A percentile compares a stretch with the other conserved stretches of the same genome.
phyloP scores from a whole-genome alignment of 2,329 filamentous ascomycete species.

The Pezicula carpinea region DNA sequence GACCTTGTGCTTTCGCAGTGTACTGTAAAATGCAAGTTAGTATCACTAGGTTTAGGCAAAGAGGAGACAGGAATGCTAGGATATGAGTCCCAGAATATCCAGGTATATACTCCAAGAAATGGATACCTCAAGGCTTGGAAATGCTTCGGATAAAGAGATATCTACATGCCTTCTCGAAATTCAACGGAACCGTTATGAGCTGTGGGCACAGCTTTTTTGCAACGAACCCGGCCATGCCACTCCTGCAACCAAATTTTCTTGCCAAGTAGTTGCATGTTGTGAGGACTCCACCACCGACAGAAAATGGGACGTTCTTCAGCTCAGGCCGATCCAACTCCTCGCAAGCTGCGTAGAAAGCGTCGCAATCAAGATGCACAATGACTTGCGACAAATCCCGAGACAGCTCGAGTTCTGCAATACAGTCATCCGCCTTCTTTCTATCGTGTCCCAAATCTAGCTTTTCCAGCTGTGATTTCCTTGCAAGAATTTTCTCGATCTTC shows the following conservation, averaged over 20 bases:
- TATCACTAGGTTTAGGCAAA: too few species aligned
- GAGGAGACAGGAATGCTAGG: too few species aligned
- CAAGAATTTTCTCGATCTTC: slow-evolving; percentile 78
- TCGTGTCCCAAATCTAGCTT: slow-evolving; percentile 70
- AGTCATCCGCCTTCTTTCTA: slow-evolving; percentile 71
- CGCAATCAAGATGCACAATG: slow-evolving; percentile 91
- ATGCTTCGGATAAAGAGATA: too few species aligned
- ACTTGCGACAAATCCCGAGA: slow-evolving; percentile 76
- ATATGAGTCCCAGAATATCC: too few species aligned
- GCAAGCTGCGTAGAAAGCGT: slow-evolving; percentile 95
- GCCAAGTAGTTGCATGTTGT: slow-evolving; percentile 82
- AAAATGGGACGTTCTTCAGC: slow-evolving; percentile 81
- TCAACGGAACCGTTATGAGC: slow-evolving; percentile 75
- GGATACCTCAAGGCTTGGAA: too few species aligned
- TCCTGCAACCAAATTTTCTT: slow-evolving; percentile 82
- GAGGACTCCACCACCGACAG: slow-evolving; percentile 69
- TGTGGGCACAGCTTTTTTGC: slow-evolving; percentile 90
- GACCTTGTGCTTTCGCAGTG: slow-evolving; percentile 68
- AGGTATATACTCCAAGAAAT: too few species aligned
- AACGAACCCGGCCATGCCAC: slow-evolving; percentile 94
- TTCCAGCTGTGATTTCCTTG: slow-evolving; percentile 71
- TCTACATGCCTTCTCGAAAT: slow-evolving; percentile 64
- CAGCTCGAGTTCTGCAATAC: slow-evolving; percentile 74
- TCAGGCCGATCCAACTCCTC: slow-evolving; percentile 82
- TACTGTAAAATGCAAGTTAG: slow-evolving; percentile 41